These are phyloP conservation scores for Myxozyma monticola DNA, from an alignment of 805 yeast genomes.

Conservation along the genomic window DNA sequence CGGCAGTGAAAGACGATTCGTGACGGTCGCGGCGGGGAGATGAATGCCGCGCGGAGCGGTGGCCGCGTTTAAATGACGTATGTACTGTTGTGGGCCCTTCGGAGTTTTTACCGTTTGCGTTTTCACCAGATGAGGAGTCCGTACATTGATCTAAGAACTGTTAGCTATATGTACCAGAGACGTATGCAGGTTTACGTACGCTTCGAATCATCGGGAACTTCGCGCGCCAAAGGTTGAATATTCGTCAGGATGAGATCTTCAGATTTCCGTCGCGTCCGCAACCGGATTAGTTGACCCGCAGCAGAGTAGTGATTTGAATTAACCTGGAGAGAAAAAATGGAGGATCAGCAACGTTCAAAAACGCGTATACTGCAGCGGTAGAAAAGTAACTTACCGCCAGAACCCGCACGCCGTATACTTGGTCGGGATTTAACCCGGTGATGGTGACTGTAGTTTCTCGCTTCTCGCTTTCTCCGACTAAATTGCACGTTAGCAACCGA, in stretches of 20 bases:
- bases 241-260: slow-evolving; percentile 34
- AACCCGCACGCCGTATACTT: slow-evolving; percentile 38
- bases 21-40: slow-evolving; percentile 13
- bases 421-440: slow-evolving; percentile 38
- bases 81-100: slow-evolving; percentile 10
- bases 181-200: not conserved
- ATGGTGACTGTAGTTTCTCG: slow-evolving; percentile 38
- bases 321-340: slow-evolving; percentile 8
- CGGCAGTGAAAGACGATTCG: slow-evolving; percentile 30
- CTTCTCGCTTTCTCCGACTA: slow-evolving; percentile 39
- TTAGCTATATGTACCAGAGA: no score
- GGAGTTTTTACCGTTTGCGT: no score
- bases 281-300: slow-evolving; percentile 31
- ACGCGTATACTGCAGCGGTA: not conserved
- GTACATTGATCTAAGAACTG: no score
- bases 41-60: slow-evolving; percentile 9
- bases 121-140: no score
- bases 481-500: no score
- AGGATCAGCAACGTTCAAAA: not conserved
- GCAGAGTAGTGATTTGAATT: slow-evolving; percentile 30
- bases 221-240: slow-evolving; percentile 26
- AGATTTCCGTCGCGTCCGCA: slow-evolving; percentile 34
- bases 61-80: slow-evolving; percentile 24
- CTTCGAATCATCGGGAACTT: not conserved
- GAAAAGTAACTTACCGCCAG: slow-evolving; percentile 36